Base-by-base conservation (phyloP, 2,329 filamentous ascomycete genomes). In the Neopestalotiopsis clavispora region DNA sequence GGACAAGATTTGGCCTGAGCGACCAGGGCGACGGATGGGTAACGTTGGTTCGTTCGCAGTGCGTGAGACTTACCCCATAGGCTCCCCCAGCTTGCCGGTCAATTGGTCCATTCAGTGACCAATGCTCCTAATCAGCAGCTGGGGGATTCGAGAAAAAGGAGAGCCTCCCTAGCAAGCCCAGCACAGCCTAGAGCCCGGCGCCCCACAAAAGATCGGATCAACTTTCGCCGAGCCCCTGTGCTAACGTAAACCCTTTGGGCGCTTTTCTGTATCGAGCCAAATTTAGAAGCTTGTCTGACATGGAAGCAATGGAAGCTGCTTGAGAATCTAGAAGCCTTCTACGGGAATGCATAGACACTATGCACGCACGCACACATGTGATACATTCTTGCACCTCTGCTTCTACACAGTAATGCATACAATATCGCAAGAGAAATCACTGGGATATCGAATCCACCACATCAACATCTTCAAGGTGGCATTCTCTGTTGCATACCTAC, bases 1-100 rank as follows among this genome's bases (percentile, higher is more conserved):
- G 61, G 61, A 64, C 61, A 64, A 64, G 61, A 64, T 52, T 64
- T 64, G 61, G 40, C 61, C 61, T 45, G 12, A 61, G 30, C 59
- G 32, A 38, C 30, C 32, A 52, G n/a, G 45, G n/a, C 45, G 45
- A n/a, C 45, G 45, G 45, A 20, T 20, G 17, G 45, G 45, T 52
- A 52, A 52, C 45, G n/a, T 52, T 52, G 17, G 45, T 52, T 20
- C 17, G 45, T 52, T 20, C 17, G 45, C 45, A 52, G 45, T 52
- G 45, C n/a, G 45, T 52, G 45, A 52, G 45, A 52, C 34, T 52
- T 52, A 52, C 45, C 45, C 45, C 45, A 52, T 52, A 52, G 45
- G 45, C 45, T 38, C 45, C 45, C 45, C 45, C 45, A 52, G 45
- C 45, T 52, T 52, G 9, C 45, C 6, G 17, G n/a, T 17, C 45